These are phyloP conservation scores for Paxillus involutus DNA, from an alignment of 768 basidiomycete species.

Conservation along the genomic window DNA sequence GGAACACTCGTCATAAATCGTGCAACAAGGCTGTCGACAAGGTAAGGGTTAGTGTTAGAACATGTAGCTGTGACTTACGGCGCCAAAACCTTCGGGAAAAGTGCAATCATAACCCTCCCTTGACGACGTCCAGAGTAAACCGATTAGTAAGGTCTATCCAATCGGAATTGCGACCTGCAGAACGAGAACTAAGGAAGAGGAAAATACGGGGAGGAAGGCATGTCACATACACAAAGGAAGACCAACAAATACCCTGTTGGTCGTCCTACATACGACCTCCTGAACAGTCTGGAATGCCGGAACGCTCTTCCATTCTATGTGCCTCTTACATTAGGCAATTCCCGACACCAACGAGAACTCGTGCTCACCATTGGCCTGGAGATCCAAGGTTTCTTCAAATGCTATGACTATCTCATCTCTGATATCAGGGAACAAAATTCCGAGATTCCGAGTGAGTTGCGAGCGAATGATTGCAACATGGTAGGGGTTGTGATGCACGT, in stretches of 20 bases:
- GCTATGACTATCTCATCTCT: slow-evolving; percentile 42
- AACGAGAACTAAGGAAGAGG: background rate
- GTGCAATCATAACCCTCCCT: slow-evolving; percentile 18
- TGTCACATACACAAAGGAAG: slow-evolving; percentile 38
- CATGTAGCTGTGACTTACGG: slow-evolving; percentile 21
- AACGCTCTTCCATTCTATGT: slow-evolving; percentile 37
- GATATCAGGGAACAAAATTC: slow-evolving; percentile 37
- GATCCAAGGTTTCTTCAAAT: slow-evolving; percentile 29
- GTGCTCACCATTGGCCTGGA: too few relatives aligned
- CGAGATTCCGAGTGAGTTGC: slow-evolving; percentile 38
- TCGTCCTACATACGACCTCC: slow-evolving; percentile 40
- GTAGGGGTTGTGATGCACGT: too few relatives aligned
- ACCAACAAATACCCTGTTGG: slow-evolving; percentile 49
- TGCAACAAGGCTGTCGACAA: slow-evolving; percentile 14
- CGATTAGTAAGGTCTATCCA: slow-evolving; percentile 31
- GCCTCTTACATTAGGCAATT: too few relatives aligned
- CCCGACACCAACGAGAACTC: too few relatives aligned
- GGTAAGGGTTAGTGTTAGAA: too few relatives aligned
- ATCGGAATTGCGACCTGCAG: slow-evolving; percentile 37
- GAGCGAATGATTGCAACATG: slow-evolving; percentile 19
- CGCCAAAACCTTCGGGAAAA: slow-evolving; percentile 33
- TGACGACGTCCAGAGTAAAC: slow-evolving; percentile 30
- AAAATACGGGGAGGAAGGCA: background rate
- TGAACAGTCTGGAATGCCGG: slow-evolving; percentile 26
- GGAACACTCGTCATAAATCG: slow-evolving; percentile 6